A percentile compares a stretch with the other conserved stretches of the same genome.
Conservation (phyloP, 495 filamentous ascomycete species). For the Neurospora hispaniola region DNA sequence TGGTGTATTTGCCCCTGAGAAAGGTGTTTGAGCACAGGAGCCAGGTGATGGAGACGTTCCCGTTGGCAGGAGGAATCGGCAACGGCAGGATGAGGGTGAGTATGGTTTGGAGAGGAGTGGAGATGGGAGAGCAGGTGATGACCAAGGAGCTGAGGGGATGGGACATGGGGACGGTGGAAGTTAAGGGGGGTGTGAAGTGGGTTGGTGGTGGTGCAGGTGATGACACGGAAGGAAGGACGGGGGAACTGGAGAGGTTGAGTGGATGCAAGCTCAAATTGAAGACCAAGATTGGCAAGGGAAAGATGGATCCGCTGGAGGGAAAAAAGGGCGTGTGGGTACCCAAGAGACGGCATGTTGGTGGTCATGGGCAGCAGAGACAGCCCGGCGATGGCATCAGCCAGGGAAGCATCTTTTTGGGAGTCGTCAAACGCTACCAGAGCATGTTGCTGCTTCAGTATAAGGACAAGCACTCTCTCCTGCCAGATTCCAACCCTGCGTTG, state of each 20-base stretch:
- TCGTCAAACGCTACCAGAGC: conserved; percentile 50
- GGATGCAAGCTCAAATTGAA: conserved; percentile 44
- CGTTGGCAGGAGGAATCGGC: conserved; percentile 54
- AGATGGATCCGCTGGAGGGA: conserved; percentile 37
- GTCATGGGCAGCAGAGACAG: background rate
- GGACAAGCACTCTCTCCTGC: conserved; percentile 31
- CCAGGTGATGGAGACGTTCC: conserved; percentile 52
- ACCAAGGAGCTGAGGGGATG: conserved; percentile 47
- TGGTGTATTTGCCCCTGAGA: conserved; percentile 51
- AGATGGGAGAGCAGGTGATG: conserved; percentile 47
- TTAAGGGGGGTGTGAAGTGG: conserved; percentile 29
- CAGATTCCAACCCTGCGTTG: conserved; percentile 48
- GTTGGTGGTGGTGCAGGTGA: background rate
- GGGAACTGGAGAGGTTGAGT: conserved; percentile 32
- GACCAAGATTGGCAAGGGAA: conserved; percentile 40
- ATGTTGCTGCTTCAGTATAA: conserved; percentile 52
- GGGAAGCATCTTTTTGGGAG: conserved; percentile 42
- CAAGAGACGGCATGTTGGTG: conserved; percentile 2
- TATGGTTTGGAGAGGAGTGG: conserved; percentile 57
- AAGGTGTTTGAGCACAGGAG: conserved; percentile 46
- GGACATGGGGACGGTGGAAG: conserved; percentile 56
- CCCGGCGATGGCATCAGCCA: conserved; percentile 21
- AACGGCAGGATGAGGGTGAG: conserved; percentile 56
- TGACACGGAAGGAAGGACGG: conserved; percentile 5
- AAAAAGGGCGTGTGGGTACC: conserved; percentile 19